Conservation (phyloP, 225 moss, liverwort and hornwort species). For the Asterella californica region DNA sequence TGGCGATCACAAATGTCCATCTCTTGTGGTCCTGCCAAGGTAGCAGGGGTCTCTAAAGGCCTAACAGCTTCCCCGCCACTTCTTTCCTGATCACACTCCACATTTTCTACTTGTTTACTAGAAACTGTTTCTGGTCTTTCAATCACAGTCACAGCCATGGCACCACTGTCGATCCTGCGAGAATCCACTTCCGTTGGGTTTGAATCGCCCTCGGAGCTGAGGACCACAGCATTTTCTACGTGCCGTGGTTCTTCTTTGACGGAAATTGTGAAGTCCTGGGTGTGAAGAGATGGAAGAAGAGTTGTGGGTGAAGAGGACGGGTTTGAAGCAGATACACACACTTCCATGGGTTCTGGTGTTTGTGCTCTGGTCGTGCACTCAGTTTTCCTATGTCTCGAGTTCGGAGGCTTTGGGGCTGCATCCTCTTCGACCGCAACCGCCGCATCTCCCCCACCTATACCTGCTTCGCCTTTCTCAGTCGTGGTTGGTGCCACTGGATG, state of each 20-base stretch:
- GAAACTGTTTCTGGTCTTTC: conserved; percentile 15
- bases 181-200: conserved; percentile 44
- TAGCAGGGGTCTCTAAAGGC: conserved; percentile 32
- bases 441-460: conserved; percentile 20
- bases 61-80: conserved; percentile 35
- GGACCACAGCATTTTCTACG: conserved; percentile 38
- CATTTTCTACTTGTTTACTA: conserved; percentile 2
- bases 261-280: neutral
- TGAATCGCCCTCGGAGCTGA: conserved; percentile 27
- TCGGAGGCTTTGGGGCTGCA: conserved; percentile 19
- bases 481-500: conserved; percentile 19
- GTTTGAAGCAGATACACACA: conserved; percentile 6
- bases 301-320: neutral
- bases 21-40: conserved; percentile 31
- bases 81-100: conserved; percentile 21
- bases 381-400: conserved; percentile 24
- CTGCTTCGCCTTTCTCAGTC: conserved; percentile 18
- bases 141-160: conserved; percentile 10
- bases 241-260: conserved; percentile 40
- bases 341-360: conserved; percentile 12
- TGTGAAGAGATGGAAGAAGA: neutral
- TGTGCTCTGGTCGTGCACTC: conserved; percentile 16
- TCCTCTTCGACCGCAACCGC: conserved; percentile 22
- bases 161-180: conserved; percentile 23
- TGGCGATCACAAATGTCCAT: conserved; percentile 27